Base-by-base conservation (phyloP, 192 early-diverging fungal species). In the Helicostylum pulchrum region DNA sequence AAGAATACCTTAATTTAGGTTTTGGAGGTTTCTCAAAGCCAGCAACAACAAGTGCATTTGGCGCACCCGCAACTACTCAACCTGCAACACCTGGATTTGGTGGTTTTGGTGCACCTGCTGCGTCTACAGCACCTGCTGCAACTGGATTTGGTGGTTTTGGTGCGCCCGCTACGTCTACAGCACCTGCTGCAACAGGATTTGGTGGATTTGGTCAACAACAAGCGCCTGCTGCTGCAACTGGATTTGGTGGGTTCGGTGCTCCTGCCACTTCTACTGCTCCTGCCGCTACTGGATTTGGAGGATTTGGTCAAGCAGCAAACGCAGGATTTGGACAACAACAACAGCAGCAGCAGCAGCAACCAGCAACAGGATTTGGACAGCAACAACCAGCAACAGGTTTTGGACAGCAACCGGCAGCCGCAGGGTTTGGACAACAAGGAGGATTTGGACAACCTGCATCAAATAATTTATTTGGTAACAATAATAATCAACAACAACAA, bases 401-500 rank as follows among this genome's bases (percentile, higher is more conserved):
- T 30, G 50, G 70, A n/a, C n/a, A n/a, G 10, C 10, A 62, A 17
- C 36, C 66, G 1, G 66, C 58, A 23, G 10, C 47, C 15, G 56
- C 52, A 42, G 70, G 64, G 39, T 67, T 76, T 0, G 66, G 73
- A 56, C 61, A 69, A 6, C 62, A 56, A 30, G 17, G 34, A 20
- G 51, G 45, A 47, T 54, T 47, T 19, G 42, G 47, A 6, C 36
- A 39, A 39, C 9, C 36, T 39, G 36, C 36, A 12, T 44, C 12
- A 3, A 10, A 21, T n/a, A 45, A 26, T 30, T 8, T 57, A 14
- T 51, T 59, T 14, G 42, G 17, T n/a, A 51, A 39, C n/a, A 58
- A 19, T 55, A 66, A 21, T 66, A 60, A 36, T 30, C 64, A 48
- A 42, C 69, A 21, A 56, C 74, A 74, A 66, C 66, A 72, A 57